These are phyloP conservation scores for Raddia guianensis DNA, from an alignment of 176 grass and related monocot species.

Conservation along the genomic window DNA sequence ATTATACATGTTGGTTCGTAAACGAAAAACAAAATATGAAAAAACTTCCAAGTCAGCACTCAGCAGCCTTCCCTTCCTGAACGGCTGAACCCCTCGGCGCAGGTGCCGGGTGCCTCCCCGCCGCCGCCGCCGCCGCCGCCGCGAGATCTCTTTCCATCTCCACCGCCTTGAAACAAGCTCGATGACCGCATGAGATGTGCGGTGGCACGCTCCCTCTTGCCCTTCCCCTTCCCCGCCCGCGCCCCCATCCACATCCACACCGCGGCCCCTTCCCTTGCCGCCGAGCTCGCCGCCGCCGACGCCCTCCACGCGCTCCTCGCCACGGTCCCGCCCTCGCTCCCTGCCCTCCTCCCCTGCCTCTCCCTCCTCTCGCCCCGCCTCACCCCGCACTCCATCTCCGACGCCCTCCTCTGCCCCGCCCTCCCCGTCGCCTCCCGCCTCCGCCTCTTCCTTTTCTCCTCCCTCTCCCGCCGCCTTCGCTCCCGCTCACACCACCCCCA, in stretches of 20 bases:
- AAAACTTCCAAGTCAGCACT: too few species aligned
- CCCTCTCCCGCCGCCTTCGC: slow-evolving; percentile 53
- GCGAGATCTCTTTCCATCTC: slow-evolving; percentile 18
- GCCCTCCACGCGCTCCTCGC: slow-evolving; percentile 63
- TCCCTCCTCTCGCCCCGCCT: slow-evolving; percentile 54
- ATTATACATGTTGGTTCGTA: too few species aligned
- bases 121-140: slow-evolving; percentile 1
- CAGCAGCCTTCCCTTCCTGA: slow-evolving; percentile 12
- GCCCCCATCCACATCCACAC: slow-evolving; percentile 34
- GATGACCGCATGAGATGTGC: slow-evolving; percentile 95
- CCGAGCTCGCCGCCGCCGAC: slow-evolving; percentile 45
- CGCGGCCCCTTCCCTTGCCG: slow-evolving; percentile 30
- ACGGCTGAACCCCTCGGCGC: neutral
- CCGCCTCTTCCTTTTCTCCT: slow-evolving; percentile 82
- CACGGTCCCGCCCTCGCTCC: slow-evolving; percentile 50
- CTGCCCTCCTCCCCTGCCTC: slow-evolving; percentile 51
- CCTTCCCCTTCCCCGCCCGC: slow-evolving; percentile 13
- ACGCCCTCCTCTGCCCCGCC: slow-evolving; percentile 55
- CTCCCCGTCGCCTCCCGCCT: slow-evolving; percentile 45
- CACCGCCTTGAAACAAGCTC: slow-evolving; percentile 26
- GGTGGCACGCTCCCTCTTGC: slow-evolving; percentile 52
- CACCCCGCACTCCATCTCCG: slow-evolving; percentile 55
- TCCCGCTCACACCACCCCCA: slow-evolving; percentile 49
- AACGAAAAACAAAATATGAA: too few species aligned
- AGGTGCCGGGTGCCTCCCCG: neutral